Percentiles rank a stretch among this genome's conserved stretches.
Evolutionary conservation across 163 green algal species (phyloP).

Genomic region (Scenedesmus sp.): DNA sequence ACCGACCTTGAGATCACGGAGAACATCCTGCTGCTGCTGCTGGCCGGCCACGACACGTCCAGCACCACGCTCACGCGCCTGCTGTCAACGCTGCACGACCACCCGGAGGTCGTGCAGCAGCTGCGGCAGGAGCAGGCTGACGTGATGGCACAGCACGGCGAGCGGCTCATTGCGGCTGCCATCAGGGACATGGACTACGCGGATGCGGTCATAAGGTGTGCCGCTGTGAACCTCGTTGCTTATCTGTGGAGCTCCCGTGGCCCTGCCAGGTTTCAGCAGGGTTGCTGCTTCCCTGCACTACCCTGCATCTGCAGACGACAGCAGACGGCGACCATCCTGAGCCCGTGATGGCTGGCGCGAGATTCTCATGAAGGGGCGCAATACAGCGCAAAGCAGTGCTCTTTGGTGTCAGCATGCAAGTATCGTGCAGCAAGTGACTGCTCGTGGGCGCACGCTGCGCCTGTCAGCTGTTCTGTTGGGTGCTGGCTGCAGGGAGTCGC

Average conservation of each 20-base stretch:
- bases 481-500: constrained; percentile 39
- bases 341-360: no score
- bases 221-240: background rate
- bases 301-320: no score
- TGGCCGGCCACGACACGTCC: constrained; percentile 46
- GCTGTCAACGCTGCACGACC: constrained; percentile 31
- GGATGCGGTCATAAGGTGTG: constrained; percentile 55
- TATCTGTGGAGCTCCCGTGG: background rate
- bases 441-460: background rate
- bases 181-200: constrained; percentile 65
- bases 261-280: background rate
- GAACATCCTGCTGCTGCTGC: constrained; percentile 52
- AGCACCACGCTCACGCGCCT: constrained; percentile 32
- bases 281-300: no score
- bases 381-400: no score
- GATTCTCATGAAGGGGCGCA: no score
- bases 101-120: constrained; percentile 15
- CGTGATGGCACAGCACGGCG: constrained; percentile 55
- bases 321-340: no score
- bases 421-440: background rate
- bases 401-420: no score
- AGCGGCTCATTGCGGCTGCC: constrained; percentile 50
- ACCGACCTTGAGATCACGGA: constrained; percentile 41
- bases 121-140: constrained; percentile 50
- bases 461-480: no score